Evolutionary conservation across 2,329 filamentous ascomycete species (phyloP).

Genomic region (Xylariaceae sp.): DNA sequence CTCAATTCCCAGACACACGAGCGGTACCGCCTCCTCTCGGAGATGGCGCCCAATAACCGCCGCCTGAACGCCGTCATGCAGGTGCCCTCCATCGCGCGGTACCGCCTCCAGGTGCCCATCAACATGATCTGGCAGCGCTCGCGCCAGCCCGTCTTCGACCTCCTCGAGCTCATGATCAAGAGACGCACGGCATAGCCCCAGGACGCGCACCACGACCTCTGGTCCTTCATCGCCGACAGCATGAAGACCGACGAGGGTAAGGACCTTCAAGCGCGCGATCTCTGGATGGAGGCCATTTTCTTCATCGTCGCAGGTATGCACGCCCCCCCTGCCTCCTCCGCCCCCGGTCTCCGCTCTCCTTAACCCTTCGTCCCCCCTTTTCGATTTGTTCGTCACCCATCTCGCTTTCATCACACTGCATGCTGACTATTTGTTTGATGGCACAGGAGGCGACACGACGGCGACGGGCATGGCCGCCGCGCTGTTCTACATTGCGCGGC

Average conservation of each 20-base stretch:
- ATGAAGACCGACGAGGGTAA: slow-evolving; percentile 12
- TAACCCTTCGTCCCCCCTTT: too few species aligned
- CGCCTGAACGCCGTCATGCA: slow-evolving; percentile 22
- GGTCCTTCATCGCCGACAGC: slow-evolving; percentile 18
- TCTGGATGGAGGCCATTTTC: slow-evolving; percentile 50
- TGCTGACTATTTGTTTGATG: too few species aligned
- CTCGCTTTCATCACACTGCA: too few species aligned
- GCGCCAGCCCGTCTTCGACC: slow-evolving; percentile 2
- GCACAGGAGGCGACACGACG: too few species aligned
- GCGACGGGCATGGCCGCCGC: too few species aligned
- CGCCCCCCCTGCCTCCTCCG: too few species aligned
- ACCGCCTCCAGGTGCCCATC: slow-evolving; percentile 10
- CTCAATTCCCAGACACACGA: slow-evolving; percentile 19
- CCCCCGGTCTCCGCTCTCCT: too few species aligned
- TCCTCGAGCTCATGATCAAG: slow-evolving; percentile 18
- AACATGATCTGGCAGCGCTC: slow-evolving; percentile 9
- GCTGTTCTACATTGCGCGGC: too few species aligned
- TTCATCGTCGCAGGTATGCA: slow-evolving; percentile 33
- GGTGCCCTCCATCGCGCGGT: slow-evolving; percentile 9
- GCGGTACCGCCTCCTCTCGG: slow-evolving; percentile 18
- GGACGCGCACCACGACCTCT: slow-evolving; percentile 19
- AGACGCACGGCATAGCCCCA: slow-evolving; percentile 13
- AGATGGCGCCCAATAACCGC: slow-evolving; percentile 10
- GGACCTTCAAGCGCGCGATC: slow-evolving; percentile 33
- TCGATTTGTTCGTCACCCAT: too few species aligned